These are phyloP conservation scores for Penicillium mononematosum DNA, from an alignment of 495 filamentous ascomycete genomes.

Conservation along the genomic window DNA sequence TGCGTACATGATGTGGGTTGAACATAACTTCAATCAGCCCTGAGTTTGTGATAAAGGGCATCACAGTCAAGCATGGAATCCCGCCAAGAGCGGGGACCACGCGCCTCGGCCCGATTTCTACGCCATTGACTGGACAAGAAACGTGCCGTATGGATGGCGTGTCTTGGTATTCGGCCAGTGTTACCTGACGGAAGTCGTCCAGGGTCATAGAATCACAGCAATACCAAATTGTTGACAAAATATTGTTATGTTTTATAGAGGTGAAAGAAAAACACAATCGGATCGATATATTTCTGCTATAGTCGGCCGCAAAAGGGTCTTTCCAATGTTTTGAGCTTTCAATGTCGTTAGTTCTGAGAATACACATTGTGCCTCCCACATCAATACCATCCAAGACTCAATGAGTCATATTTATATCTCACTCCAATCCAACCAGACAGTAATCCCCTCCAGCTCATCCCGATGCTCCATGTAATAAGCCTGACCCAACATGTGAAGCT, in stretches of 20 bases:
- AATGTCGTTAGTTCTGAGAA: too few species aligned
- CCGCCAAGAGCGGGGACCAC: not conserved
- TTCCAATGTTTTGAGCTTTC: too few species aligned
- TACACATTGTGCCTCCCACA: not conserved
- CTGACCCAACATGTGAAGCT: conserved; percentile 25
- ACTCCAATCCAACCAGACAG: conserved; percentile 20
- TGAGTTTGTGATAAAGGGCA: not conserved
- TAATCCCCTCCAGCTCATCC: conserved; percentile 18
- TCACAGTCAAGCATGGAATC: not conserved
- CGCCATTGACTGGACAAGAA: not conserved
- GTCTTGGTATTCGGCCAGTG: not conserved
- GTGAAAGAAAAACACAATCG: not conserved
- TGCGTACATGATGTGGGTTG: not conserved
- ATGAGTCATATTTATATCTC: not conserved
- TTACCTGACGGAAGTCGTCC: not conserved
- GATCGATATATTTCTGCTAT: not conserved
- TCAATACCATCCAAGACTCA: not conserved
- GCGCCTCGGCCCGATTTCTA: not conserved
- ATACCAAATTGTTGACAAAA: not conserved
- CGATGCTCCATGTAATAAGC: conserved; percentile 22
- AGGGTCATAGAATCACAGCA: not conserved
- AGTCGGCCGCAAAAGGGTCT: not conserved
- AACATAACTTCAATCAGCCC: not conserved
- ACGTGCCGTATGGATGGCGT: not conserved
- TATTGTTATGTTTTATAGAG: not conserved